These are phyloP conservation scores for Wickerhamomyces silvicola DNA, from an alignment of 805 yeast species.

Conservation along the genomic window DNA sequence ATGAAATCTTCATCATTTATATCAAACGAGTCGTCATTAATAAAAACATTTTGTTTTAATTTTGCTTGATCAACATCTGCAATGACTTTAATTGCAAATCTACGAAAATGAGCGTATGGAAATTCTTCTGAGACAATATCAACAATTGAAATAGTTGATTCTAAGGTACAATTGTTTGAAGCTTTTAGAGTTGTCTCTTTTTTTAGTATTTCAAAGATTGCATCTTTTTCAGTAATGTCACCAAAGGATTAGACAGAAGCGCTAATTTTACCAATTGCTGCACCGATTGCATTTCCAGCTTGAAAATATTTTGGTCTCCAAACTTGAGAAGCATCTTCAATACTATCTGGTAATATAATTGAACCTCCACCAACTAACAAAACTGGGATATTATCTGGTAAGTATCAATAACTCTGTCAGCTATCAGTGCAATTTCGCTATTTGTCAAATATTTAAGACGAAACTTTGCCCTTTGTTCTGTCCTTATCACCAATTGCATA, in stretches of 20 bases:
- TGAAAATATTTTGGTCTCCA: constrained; percentile 35
- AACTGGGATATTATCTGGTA: constrained; percentile 36
- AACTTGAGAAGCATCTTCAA: constrained; percentile 39
- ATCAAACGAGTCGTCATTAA: constrained; percentile 1
- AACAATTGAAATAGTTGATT: constrained; percentile 20
- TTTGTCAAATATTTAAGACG: constrained; percentile 10
- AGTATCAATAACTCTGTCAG: constrained; percentile 35
- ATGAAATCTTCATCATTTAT: constrained; percentile 1
- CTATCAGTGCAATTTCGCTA: constrained; percentile 10
- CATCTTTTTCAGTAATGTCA: constrained; percentile 15
- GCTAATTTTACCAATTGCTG: constrained; percentile 42
- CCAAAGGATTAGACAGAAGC: constrained; percentile 16
- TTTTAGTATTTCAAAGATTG: constrained; percentile 16
- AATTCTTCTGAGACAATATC: constrained; percentile 25
- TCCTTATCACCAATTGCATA: constrained; percentile 24
- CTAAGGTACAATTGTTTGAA: constrained; percentile 22
- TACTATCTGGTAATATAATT: constrained; percentile 31
- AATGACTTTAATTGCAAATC: constrained; percentile 32
- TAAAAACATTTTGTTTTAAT: constrained; percentile 8
- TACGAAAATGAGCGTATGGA: constrained; percentile 28
- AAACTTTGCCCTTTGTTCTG: constrained; percentile 20
- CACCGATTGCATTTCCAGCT: constrained; percentile 49
- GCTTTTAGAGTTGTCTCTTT: constrained; percentile 19
- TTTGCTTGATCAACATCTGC: constrained; percentile 38
- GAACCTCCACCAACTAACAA: constrained; percentile 47